These are phyloP conservation scores for Phytophthora fragariaefolia DNA, from an alignment of 352 stramenopile genomes.

Conservation along the genomic window DNA sequence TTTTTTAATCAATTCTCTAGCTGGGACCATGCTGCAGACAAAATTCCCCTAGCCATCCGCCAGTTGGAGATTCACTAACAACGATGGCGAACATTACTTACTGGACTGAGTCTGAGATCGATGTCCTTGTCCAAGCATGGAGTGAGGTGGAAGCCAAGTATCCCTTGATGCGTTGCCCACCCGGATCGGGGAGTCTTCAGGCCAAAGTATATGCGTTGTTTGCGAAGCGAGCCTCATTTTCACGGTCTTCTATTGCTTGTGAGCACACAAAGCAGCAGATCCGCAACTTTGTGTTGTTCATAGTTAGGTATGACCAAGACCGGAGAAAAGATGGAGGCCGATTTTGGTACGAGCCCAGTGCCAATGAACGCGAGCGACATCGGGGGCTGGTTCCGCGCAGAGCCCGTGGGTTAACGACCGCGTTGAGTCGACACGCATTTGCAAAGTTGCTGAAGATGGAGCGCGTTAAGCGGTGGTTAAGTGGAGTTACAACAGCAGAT, in stretches of 20 bases:
- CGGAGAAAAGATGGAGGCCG: conserved; percentile 20
- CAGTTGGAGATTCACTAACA: not conserved
- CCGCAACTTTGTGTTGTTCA: conserved; percentile 27
- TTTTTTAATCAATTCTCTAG: not conserved
- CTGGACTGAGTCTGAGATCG: conserved; percentile 33
- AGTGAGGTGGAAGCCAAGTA: conserved; percentile 32
- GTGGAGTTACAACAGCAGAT: not conserved
- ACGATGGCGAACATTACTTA: conserved; percentile 15
- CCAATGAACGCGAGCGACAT: conserved; percentile 10
- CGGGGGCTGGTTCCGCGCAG: conserved; percentile 3
- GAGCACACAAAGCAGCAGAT: conserved; percentile 17
- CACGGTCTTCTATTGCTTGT: conserved; percentile 15
- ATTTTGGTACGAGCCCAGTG: conserved; percentile 26
- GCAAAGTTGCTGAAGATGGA: conserved; percentile 28
- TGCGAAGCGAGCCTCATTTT: conserved; percentile 5
- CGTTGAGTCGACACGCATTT: conserved; percentile 21
- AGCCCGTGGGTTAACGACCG: not conserved
- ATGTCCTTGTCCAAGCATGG: conserved; percentile 24
- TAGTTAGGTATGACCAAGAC: conserved; percentile 20
- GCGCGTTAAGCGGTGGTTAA: conserved; percentile 23
- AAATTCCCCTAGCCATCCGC: not conserved
- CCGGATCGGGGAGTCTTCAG: conserved; percentile 13
- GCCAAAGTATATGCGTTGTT: conserved; percentile 23
- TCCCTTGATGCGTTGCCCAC: conserved; percentile 11
- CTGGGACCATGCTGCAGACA: conserved; percentile 6